Conservation (phyloP, 495 filamentous ascomycete genomes). For the Neurospora sp. region DNA sequence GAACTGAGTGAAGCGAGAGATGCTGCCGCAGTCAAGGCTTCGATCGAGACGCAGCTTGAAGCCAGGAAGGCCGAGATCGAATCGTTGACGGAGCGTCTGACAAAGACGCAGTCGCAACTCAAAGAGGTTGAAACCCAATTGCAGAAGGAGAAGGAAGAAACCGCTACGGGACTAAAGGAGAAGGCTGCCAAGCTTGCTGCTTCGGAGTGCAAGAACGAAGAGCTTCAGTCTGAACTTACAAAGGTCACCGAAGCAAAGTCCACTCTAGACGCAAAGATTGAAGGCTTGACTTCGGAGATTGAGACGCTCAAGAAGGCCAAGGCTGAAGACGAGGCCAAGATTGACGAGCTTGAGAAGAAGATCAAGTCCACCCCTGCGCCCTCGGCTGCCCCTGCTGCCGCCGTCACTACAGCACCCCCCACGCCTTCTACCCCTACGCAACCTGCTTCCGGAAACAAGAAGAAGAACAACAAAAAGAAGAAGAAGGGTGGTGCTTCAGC, state of each 20-base stretch:
- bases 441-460: slow-evolving; percentile 41
- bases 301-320: slow-evolving; percentile 28
- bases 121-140: slow-evolving; percentile 46
- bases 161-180: slow-evolving; percentile 27
- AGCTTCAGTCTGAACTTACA: slow-evolving; percentile 28
- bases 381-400: slow-evolving; percentile 6
- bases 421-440: slow-evolving; percentile 6
- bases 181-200: slow-evolving; percentile 22
- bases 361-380: slow-evolving; percentile 15
- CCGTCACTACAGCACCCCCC: slow-evolving; percentile 3
- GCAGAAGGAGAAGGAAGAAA: slow-evolving; percentile 31
- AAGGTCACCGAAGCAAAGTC: slow-evolving; percentile 21
- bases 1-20: slow-evolving; percentile 51
- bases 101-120: slow-evolving; percentile 37
- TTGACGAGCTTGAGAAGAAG: slow-evolving; percentile 26
- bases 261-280: slow-evolving; percentile 22
- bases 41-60: slow-evolving; percentile 38
- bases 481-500: slow-evolving; percentile 51
- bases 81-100: slow-evolving; percentile 41
- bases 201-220: slow-evolving; percentile 17
- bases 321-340: slow-evolving; percentile 20
- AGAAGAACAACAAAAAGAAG: slow-evolving; percentile 89
- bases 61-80: slow-evolving; percentile 36
- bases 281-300: slow-evolving; percentile 23
- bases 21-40: slow-evolving; percentile 42